Base-by-base conservation (phyloP, 1,284 basidiomycete genomes). In the Prillingera fragicola region DNA sequence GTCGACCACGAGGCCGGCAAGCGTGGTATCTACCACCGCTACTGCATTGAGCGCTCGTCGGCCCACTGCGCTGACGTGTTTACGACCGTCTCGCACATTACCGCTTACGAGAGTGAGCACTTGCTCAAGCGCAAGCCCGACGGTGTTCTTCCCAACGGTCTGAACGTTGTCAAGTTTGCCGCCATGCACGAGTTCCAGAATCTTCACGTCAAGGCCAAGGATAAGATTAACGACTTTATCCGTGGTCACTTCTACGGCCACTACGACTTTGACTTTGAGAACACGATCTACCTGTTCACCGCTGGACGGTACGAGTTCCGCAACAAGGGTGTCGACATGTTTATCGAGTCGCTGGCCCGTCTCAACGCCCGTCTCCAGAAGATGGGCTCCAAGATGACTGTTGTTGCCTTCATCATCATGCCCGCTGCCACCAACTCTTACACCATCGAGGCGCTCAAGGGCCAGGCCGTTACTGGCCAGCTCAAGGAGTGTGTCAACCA, bases 291-390 rank as follows among this genome's bases (percentile, higher is more conserved):
- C 75, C 83, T 96, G 79, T 98, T 98, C 75, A 97, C 90, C 13
- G 94, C 94, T n/a, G 94, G 94, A 36, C 82, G 94, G 38, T 98
- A 98, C 73, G 94, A 98, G 72, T 97, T 95, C 73, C 80, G 94
- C 35, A 98, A 98, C 78, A 98, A 98, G 77, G 94, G 94, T 58
- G 90, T 96, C 33, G 94, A 98, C 71, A 95, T 98, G 91, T 98
- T 96, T 70, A 92, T 98, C 62, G 94, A 98, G 74, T 81, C 86
- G 22, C 80, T 98, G 45, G 92, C 94, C 23, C 85, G 90, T 72
- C 78, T 96, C 41, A 97, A 97, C 72, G 82, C 85, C 69, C 83
- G 82, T 23, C 77, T 97, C 31, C 84, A 95, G 72, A 81, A 87
- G 67, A 75, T 83, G 35, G 82, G 79, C 8, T 84, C 84, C 23